Percentiles rank a stretch among this genome's conserved stretches.
phyloP scores from a whole-genome alignment of 345 rosid species.

The Lepidium didymum region DNA sequence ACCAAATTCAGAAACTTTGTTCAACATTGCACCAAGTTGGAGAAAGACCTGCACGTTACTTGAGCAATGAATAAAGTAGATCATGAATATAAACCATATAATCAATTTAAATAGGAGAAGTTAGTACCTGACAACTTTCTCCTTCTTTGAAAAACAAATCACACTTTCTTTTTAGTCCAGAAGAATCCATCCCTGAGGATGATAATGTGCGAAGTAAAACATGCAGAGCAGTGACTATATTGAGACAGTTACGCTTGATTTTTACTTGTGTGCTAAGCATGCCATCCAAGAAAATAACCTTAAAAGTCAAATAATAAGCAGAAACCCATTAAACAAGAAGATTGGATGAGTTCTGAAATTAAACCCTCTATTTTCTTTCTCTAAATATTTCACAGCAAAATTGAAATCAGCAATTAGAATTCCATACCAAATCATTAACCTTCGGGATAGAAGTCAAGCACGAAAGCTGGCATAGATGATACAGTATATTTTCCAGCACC shows the following conservation, averaged over 20 bases:
- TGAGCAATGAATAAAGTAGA: constrained; percentile 16
- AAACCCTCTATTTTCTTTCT: constrained; percentile 1
- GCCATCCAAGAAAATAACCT: constrained; percentile 54
- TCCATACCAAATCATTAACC: constrained; percentile 57
- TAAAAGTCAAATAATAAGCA: neutral
- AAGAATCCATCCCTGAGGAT: constrained; percentile 26
- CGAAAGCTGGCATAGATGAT: constrained; percentile 52
- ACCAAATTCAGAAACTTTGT: constrained; percentile 60
- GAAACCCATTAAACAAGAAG: neutral
- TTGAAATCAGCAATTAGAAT: constrained; percentile 7
- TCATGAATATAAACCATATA: neutral
- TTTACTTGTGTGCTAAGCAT: constrained; percentile 43
- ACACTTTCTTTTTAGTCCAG: constrained; percentile 22
- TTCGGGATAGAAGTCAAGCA: constrained; percentile 44
- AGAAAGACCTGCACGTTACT: constrained; percentile 43
- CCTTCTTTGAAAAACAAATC: constrained; percentile 28
- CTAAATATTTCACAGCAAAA: neutral
- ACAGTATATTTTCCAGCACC: constrained; percentile 60
- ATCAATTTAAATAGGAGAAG: constrained; percentile 5
- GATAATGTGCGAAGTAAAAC: constrained; percentile 41
- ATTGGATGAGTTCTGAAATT: neutral
- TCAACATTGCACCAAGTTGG: constrained; percentile 54
- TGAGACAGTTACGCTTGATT: constrained; percentile 60
- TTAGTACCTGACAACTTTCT: constrained; percentile 53
- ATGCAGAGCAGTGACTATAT: constrained; percentile 46